Conservation (phyloP, 2,329 filamentous ascomycete genomes). For the Zasmidium citrigriseum region DNA sequence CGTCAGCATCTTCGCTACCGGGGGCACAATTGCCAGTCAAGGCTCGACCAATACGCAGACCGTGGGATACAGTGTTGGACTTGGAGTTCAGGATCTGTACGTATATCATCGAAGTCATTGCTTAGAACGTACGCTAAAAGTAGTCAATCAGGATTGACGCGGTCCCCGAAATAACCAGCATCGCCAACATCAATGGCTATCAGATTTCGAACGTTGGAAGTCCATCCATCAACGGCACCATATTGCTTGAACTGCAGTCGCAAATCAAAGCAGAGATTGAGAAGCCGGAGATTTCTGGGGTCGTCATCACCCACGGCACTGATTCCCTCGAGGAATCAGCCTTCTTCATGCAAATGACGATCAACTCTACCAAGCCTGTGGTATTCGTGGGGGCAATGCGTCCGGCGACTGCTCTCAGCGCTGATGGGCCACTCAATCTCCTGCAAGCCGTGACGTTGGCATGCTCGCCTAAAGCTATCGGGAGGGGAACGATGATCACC, state of each 20-base stretch:
- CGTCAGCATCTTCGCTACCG: slow-evolving; percentile 59
- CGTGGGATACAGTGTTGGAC: slow-evolving; percentile 55
- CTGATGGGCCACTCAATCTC: slow-evolving; percentile 65
- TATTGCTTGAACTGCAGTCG: slow-evolving; percentile 52
- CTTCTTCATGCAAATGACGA: slow-evolving; percentile 62
- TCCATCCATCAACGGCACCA: slow-evolving; percentile 47
- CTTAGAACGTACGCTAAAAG: too few relatives aligned
- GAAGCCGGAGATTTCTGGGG: slow-evolving; percentile 45
- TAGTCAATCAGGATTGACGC: slow-evolving; percentile 51
- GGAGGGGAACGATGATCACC: slow-evolving; percentile 60
- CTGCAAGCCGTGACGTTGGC: slow-evolving; percentile 62
- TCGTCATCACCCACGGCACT: slow-evolving; percentile 65
- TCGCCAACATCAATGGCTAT: slow-evolving; percentile 57
- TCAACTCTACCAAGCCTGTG: slow-evolving; percentile 60
- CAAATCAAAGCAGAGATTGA: slow-evolving; percentile 53
- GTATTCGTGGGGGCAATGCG: slow-evolving; percentile 65
- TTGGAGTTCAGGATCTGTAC: slow-evolving; percentile 55
- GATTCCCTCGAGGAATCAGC: slow-evolving; percentile 66
- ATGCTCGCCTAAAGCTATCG: slow-evolving; percentile 44
- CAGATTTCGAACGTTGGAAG: slow-evolving; percentile 41
- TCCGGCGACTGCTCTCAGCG: slow-evolving; percentile 62
- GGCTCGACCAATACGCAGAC: slow-evolving; percentile 53
- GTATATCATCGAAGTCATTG: too few relatives aligned
- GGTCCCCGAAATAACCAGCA: slow-evolving; percentile 56
- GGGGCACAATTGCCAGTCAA: slow-evolving; percentile 61